phyloP scores from a whole-genome alignment of 371 early-diverging fungal genomes.

The Zancudomyces culisetae region DNA sequence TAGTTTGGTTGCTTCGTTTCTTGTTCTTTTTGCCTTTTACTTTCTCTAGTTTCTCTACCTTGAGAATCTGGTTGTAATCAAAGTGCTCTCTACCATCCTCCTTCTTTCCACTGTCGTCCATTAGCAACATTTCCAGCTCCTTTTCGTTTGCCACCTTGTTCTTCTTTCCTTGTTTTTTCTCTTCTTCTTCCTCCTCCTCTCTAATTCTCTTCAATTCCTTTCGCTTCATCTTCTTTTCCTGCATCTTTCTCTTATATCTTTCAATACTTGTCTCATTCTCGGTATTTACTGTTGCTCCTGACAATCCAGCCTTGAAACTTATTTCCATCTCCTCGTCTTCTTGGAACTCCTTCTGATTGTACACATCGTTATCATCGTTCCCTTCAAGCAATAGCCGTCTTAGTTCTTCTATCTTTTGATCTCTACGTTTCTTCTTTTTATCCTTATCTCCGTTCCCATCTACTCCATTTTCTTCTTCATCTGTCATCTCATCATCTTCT shows the following conservation, averaged over 20 bases:
- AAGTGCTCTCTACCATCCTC: conserved; percentile 43
- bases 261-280: conserved; percentile 65
- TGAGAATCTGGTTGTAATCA: conserved; percentile 69
- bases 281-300: background rate
- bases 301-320: conserved; percentile 81
- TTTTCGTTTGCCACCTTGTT: conserved; percentile 27
- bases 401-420: conserved; percentile 22
- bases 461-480: conserved; percentile 5
- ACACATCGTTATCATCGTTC: background rate
- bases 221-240: conserved; percentile 37
- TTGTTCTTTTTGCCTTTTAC: conserved; percentile 26
- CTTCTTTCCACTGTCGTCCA: conserved; percentile 22
- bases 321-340: conserved; percentile 58
- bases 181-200: conserved; percentile 25
- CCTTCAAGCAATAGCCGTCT: background rate
- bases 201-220: conserved; percentile 32
- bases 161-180: conserved; percentile 29
- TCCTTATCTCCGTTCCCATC: too few species aligned
- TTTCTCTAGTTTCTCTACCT: conserved; percentile 55
- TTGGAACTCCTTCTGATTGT: conserved; percentile 5
- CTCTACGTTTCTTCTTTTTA: conserved; percentile 26
- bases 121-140: conserved; percentile 29
- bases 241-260: conserved; percentile 58
- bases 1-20: conserved; percentile 24
- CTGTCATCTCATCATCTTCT: conserved; percentile 22